phyloP scores from a whole-genome alignment of 371 early-diverging fungal species.

The Rhizopus delemar region DNA sequence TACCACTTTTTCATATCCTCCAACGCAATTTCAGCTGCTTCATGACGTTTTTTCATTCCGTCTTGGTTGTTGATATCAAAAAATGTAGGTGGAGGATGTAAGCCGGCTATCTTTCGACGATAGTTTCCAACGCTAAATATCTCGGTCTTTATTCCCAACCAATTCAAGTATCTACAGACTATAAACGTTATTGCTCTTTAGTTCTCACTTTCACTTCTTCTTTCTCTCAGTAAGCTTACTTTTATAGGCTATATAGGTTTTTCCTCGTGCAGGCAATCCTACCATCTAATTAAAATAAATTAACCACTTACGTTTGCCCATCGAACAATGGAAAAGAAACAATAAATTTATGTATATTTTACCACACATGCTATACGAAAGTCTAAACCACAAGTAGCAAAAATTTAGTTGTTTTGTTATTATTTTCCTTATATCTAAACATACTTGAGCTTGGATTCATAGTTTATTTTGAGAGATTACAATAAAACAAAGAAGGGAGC shows the following conservation, averaged over 20 bases:
- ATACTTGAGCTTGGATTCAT: conserved; percentile 1
- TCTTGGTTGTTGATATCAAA: conserved; percentile 85
- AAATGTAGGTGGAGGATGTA: conserved; percentile 81
- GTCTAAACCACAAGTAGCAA: conserved; percentile 11
- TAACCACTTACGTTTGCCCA: background rate
- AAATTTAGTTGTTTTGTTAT: background rate
- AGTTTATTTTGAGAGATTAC: background rate
- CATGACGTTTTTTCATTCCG: conserved; percentile 68
- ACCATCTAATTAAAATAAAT: conserved; percentile 60
- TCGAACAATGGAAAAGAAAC: no score
- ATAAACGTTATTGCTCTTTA: background rate
- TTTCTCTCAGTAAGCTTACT: conserved; percentile 42
- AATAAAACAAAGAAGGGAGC: background rate
- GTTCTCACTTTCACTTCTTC: background rate
- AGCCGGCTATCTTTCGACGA: conserved; percentile 83
- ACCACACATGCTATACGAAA: conserved; percentile 42
- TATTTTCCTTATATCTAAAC: background rate
- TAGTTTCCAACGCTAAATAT: conserved; percentile 95
- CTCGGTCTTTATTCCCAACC: conserved; percentile 91
- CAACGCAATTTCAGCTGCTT: conserved; percentile 82
- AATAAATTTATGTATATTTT: conserved; percentile 6
- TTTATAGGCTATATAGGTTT: conserved; percentile 91
- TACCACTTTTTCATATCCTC: conserved; percentile 92
- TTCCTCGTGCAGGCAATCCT: conserved; percentile 89
- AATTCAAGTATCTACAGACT: conserved; percentile 90